A percentile compares a stretch with the other conserved stretches of the same genome.
Evolutionary conservation across 202 grass and related monocot genomes (phyloP).

Genomic region (Alloteropsis angusta): DNA sequence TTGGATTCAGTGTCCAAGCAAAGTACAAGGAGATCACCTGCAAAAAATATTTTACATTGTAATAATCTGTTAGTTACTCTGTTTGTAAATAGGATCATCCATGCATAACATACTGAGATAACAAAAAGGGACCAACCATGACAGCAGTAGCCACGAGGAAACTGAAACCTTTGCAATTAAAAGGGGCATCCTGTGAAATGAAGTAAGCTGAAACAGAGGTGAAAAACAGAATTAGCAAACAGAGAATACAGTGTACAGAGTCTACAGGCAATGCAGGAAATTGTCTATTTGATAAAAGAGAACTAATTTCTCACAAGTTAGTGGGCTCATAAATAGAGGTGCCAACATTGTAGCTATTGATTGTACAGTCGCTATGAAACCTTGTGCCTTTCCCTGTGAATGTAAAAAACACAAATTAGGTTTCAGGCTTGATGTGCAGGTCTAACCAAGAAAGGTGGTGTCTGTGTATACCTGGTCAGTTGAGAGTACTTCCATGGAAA

Average conservation of each 20-base stretch:
- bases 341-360: conserved; percentile 52
- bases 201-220: conserved; percentile 50
- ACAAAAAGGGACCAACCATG: conserved; percentile 32
- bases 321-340: conserved; percentile 68
- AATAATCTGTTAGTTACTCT: neutral
- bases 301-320: conserved; percentile 56
- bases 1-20: conserved; percentile 40
- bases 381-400: conserved; percentile 66
- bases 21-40: conserved; percentile 47
- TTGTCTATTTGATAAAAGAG: neutral
- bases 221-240: neutral
- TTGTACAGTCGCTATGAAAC: conserved; percentile 45
- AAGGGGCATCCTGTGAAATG: conserved; percentile 58
- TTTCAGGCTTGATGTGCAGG: neutral
- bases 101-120: neutral
- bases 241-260: neutral
- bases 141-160: conserved; percentile 53
- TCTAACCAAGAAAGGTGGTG: neutral
- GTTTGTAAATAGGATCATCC: neutral
- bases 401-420: neutral
- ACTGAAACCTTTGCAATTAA: conserved; percentile 71
- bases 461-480: conserved; percentile 43
- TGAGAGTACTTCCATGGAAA: conserved; percentile 53
- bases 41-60: neutral
- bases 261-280: neutral